A percentile compares a stretch with the other conserved stretches of the same genome.
Evolutionary conservation across 495 filamentous ascomycete genomes (phyloP).

Genomic region (Neurospora sp.): DNA sequence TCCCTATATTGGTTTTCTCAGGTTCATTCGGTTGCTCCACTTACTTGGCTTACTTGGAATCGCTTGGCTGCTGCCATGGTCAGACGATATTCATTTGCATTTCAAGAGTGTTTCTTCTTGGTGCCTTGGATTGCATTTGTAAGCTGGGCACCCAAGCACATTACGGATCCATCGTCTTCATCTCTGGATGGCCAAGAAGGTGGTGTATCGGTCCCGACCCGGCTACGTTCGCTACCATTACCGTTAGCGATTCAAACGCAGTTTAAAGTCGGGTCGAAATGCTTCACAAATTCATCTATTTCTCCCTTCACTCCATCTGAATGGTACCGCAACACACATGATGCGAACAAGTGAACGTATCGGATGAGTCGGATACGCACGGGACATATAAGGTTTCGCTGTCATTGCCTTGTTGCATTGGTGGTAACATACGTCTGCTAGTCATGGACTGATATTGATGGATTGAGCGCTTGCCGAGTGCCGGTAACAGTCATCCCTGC

Average conservation of each 20-base stretch:
- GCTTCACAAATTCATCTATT: not conserved
- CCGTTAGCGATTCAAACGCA: not conserved
- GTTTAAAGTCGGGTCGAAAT: not conserved
- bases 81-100: not conserved
- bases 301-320: not conserved
- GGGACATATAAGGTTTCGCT: not conserved
- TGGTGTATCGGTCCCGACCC: not conserved
- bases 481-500: not conserved
- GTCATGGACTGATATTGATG: not conserved
- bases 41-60: not conserved
- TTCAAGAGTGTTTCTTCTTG: not conserved
- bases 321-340: not conserved
- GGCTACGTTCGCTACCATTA: not conserved
- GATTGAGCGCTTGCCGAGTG: not conserved
- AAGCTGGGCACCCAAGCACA: not conserved
- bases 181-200: not conserved
- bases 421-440: not conserved
- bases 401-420: not conserved
- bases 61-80: not conserved
- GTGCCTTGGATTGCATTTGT: not conserved
- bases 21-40: not conserved
- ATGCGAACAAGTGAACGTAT: not conserved
- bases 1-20: not conserved
- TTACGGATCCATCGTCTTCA: not conserved
- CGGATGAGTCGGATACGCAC: not conserved